These are phyloP conservation scores for Colletotrichum spaethianum DNA, from an alignment of 2,329 filamentous ascomycete species.

Conservation along the genomic window DNA sequence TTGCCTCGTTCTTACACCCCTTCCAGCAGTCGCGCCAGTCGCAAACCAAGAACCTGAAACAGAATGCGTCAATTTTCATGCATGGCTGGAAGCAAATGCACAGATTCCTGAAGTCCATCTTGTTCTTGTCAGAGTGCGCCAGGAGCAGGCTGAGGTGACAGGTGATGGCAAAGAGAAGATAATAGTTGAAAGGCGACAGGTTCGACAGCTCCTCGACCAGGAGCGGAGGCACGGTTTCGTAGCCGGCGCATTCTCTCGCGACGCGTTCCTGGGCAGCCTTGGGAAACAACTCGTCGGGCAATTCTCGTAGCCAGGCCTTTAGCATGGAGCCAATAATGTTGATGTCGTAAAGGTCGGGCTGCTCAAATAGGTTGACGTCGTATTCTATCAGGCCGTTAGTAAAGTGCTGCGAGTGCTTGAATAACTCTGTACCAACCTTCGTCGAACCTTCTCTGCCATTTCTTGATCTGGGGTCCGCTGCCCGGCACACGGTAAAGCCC, in stretches of 20 bases:
- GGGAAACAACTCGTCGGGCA: slow-evolving; percentile 95
- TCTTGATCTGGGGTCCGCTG: slow-evolving; percentile 90
- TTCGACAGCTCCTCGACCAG: slow-evolving; percentile 93
- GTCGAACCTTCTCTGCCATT: slow-evolving; percentile 94
- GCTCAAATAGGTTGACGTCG: slow-evolving; percentile 91
- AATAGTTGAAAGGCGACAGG: slow-evolving; percentile 97
- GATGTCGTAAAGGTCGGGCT: slow-evolving; percentile 91
- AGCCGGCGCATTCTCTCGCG: slow-evolving; percentile 82
- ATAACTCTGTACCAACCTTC: slow-evolving; percentile 71
- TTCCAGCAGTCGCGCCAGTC: slow-evolving; percentile 99
- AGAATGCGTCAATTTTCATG: slow-evolving; percentile 95
- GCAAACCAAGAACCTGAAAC: slow-evolving; percentile 94
- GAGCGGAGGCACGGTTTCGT: slow-evolving; percentile 85
- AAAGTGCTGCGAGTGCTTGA: slow-evolving; percentile 46
- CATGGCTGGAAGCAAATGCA: slow-evolving; percentile 98
- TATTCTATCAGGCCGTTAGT: slow-evolving; percentile 67
- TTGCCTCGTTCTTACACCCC: slow-evolving; percentile 91
- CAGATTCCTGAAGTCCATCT: slow-evolving; percentile 96
- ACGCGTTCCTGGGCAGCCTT: slow-evolving; percentile 86
- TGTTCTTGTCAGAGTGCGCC: slow-evolving; percentile 94
- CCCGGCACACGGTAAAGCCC: slow-evolving; percentile 94
- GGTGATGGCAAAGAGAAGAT: slow-evolving; percentile 96
- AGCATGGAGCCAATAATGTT: slow-evolving; percentile 97
- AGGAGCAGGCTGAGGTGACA: slow-evolving; percentile 94
- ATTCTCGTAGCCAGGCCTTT: slow-evolving; percentile 93